Percentiles rank a stretch among this genome's conserved stretches.
Evolutionary conservation across 306 rosid species (phyloP).

Genomic region (Dryas octopetala): DNA sequence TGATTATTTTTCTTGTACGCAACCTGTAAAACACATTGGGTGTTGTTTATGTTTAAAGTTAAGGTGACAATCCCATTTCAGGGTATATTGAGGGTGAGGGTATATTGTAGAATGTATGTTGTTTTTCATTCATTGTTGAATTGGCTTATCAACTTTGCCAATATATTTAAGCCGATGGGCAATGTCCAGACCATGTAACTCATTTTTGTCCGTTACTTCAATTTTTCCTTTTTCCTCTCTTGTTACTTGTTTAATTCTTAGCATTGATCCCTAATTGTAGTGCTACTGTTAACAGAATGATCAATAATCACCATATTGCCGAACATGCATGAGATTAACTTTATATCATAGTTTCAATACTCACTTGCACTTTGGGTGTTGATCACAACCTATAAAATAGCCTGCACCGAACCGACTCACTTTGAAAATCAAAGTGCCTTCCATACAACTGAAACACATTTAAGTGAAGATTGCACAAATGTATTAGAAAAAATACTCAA

Average conservation of each 20-base stretch:
- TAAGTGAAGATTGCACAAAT: conserved; percentile 16
- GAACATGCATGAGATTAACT: neutral
- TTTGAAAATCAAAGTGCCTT: conserved; percentile 87
- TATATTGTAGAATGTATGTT: neutral
- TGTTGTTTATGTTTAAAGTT: neutral
- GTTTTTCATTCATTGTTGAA: neutral
- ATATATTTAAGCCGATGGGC: neutral
- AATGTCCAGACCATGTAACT: neutral
- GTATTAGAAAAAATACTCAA: conserved; percentile 14
- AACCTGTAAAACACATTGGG: conserved; percentile 1
- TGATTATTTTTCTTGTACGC: neutral
- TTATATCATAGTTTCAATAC: conserved; percentile 29
- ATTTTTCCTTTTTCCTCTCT: neutral
- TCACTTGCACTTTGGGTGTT: conserved; percentile 98
- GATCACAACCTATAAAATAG: conserved; percentile 91
- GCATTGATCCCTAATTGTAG: neutral
- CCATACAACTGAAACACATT: conserved; percentile 68
- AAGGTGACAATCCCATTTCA: neutral
- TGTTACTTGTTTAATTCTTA: neutral
- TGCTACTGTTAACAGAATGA: neutral
- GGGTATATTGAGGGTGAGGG: neutral
- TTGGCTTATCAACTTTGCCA: neutral
- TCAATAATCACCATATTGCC: neutral
- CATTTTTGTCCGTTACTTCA: neutral
- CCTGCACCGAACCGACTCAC: conserved; percentile 91